Evolutionary conservation across 2,329 filamentous ascomycete species (phyloP).

Genomic region (Pseudofabraea citricarpa): DNA sequence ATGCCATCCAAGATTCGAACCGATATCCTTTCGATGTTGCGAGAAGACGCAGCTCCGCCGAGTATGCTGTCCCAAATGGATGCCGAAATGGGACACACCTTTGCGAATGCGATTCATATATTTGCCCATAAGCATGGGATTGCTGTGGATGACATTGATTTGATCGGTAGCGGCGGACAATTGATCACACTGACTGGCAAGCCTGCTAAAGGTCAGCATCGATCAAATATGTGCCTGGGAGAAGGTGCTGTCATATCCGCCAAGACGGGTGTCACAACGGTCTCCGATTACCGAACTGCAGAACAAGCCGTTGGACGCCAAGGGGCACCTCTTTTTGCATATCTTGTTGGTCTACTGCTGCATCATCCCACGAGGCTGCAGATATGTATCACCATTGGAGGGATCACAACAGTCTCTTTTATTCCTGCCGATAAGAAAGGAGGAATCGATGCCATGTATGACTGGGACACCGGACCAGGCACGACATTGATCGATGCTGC

Average conservation of each 20-base stretch:
- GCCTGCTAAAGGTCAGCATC: constrained; percentile 24
- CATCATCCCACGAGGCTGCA: constrained; percentile 26
- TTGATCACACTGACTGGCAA: constrained; percentile 24
- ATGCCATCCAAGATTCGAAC: constrained; percentile 28
- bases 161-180: constrained; percentile 27
- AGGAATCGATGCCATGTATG: constrained; percentile 28
- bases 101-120: constrained; percentile 26
- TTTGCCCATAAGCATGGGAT: constrained; percentile 26
- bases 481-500: constrained; percentile 26
- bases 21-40: constrained; percentile 27
- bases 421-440: constrained; percentile 26
- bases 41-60: constrained; percentile 27
- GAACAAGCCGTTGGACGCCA: constrained; percentile 29
- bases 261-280: constrained; percentile 28
- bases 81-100: constrained; percentile 27
- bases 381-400: constrained; percentile 27
- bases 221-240: constrained; percentile 28
- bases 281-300: constrained; percentile 28
- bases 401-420: constrained; percentile 26
- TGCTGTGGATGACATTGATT: constrained; percentile 25
- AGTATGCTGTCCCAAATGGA: constrained; percentile 29
- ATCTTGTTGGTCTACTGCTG: constrained; percentile 24
- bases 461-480: constrained; percentile 29
- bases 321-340: constrained; percentile 26
- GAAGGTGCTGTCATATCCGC: constrained; percentile 29